Conservation (phyloP, 306 rosid genomes). For the Castanopsis chinensis region DNA sequence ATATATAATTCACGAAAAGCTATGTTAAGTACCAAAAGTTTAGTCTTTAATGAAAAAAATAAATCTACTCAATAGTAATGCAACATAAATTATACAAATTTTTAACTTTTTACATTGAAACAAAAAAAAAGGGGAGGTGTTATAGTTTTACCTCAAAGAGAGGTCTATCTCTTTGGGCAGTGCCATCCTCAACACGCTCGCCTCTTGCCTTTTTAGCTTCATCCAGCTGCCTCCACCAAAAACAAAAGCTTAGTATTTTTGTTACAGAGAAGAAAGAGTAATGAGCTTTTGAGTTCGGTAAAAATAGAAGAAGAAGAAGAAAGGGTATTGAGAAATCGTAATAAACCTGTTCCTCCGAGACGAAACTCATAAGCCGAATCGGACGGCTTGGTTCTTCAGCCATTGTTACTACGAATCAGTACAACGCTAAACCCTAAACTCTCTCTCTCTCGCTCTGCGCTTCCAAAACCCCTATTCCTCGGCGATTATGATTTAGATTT, state of each 20-base stretch:
- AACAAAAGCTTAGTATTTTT: background rate
- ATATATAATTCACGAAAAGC: background rate
- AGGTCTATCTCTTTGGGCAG: conserved; percentile 87
- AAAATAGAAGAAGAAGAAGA: background rate
- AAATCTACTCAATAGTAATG: no score
- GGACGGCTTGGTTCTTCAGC: conserved; percentile 62
- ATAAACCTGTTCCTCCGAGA: conserved; percentile 83
- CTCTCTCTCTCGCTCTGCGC: background rate
- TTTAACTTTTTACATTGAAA: background rate
- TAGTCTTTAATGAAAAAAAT: background rate
- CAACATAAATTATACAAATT: background rate
- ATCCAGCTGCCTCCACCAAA: conserved; percentile 49
- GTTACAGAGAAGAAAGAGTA: background rate
- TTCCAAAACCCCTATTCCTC: background rate
- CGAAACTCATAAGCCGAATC: conserved; percentile 72
- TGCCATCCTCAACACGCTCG: conserved; percentile 86
- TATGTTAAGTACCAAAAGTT: background rate
- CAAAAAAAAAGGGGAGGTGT: background rate
- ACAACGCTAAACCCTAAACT: background rate
- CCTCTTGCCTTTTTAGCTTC: conserved; percentile 77
- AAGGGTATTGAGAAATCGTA: conserved; percentile 7
- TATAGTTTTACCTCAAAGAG: conserved; percentile 61
- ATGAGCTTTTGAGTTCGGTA: background rate
- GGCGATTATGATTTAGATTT: background rate
- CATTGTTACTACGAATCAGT: conserved; percentile 32